Percentiles rank a stretch among this genome's conserved stretches.
phyloP scores from a whole-genome alignment of 192 early-diverging fungal species.

The Nowakowskiella sp. region DNA sequence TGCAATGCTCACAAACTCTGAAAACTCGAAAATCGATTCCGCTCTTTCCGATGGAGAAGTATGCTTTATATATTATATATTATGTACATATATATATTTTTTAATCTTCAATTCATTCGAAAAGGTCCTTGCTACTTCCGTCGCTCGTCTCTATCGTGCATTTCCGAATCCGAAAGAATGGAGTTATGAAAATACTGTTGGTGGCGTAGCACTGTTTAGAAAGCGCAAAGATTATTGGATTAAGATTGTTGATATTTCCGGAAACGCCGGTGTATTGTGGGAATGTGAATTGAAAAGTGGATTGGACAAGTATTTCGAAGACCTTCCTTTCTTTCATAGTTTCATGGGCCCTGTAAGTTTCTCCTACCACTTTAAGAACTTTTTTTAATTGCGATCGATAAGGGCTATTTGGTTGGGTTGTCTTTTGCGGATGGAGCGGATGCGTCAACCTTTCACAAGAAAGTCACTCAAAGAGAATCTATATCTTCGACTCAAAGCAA shows the following conservation, averaged over 20 bases:
- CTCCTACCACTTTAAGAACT: not conserved
- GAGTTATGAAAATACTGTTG: constrained; percentile 20
- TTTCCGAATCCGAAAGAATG: constrained; percentile 15
- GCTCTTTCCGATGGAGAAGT: no score
- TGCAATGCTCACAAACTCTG: no score
- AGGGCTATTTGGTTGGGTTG: constrained; percentile 27
- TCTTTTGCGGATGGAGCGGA: constrained; percentile 46
- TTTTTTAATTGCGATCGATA: not conserved
- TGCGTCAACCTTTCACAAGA: constrained; percentile 28
- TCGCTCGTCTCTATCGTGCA: constrained; percentile 33
- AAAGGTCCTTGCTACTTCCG: constrained; percentile 29
- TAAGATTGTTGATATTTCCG: constrained; percentile 26
- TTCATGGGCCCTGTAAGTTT: constrained; percentile 34
- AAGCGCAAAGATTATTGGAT: constrained; percentile 12
- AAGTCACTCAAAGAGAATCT: not conserved
- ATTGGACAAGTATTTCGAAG: constrained; percentile 32
- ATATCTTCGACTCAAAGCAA: not conserved
- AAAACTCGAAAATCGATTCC: no score
- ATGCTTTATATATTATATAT: no score
- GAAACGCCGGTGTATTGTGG: constrained; percentile 8
- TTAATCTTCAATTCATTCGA: no score
- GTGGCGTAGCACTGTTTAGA: constrained; percentile 25
- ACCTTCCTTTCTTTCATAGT: constrained; percentile 38
- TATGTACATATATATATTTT: no score
- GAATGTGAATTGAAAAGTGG: constrained; percentile 21